Conservation (phyloP, 1,284 basidiomycete species). For the Pyrrhoderma lamaoense region DNA sequence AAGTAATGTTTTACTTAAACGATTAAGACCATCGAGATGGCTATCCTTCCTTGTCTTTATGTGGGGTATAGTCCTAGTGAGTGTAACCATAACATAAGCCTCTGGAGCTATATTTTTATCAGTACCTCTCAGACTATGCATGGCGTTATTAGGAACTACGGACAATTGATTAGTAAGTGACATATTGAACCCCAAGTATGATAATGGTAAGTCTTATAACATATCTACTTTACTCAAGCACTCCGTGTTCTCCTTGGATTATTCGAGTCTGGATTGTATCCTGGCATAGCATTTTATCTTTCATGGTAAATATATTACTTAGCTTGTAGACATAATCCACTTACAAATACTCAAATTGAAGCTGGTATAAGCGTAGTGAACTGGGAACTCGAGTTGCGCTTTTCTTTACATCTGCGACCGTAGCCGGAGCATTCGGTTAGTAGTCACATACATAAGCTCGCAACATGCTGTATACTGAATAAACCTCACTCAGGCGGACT, state of each 20-base stretch:
- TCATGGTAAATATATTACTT: constrained; percentile 34
- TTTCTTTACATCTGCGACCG: constrained; percentile 64
- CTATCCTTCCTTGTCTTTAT: constrained; percentile 45
- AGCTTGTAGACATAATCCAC: background rate
- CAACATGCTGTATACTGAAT: no score
- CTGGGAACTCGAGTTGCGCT: constrained; percentile 51
- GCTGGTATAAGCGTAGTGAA: constrained; percentile 57
- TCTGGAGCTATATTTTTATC: constrained; percentile 4
- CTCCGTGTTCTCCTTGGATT: constrained; percentile 44
- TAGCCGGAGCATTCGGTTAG: constrained; percentile 63
- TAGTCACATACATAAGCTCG: no score
- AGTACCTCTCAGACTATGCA: constrained; percentile 38
- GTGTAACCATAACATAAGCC: constrained; percentile 15
- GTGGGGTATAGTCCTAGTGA: constrained; percentile 56
- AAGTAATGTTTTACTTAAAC: constrained; percentile 49
- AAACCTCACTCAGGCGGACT: constrained; percentile 40
- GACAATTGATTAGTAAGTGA: constrained; percentile 39
- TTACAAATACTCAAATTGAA: constrained; percentile 21
- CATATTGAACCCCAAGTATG: no score
- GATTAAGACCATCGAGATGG: constrained; percentile 53
- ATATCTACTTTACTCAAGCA: constrained; percentile 26
- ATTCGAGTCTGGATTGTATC: constrained; percentile 47
- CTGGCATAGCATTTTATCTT: constrained; percentile 50
- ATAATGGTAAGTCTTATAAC: background rate
- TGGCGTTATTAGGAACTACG: constrained; percentile 43